Evolutionary conservation across 2,329 filamentous ascomycete genomes (phyloP).

Genomic region (Ophiostoma piceae): DNA sequence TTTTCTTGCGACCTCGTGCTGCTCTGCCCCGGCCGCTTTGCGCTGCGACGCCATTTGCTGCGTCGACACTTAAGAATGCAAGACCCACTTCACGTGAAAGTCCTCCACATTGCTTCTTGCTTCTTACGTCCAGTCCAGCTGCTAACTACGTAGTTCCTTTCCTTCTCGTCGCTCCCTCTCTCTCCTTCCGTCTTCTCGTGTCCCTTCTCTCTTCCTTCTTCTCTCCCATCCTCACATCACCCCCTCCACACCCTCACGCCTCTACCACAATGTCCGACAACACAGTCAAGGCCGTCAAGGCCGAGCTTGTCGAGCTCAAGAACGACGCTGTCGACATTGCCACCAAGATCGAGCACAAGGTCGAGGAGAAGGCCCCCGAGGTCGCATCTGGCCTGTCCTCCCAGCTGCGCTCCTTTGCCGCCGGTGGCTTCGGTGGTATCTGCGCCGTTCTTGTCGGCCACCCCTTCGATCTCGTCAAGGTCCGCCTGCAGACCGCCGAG

Average conservation of each 20-base stretch:
- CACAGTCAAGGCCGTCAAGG: slow-evolving; percentile 35
- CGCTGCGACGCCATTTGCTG: slow-evolving; percentile 5
- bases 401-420: slow-evolving; percentile 72
- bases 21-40: background rate
- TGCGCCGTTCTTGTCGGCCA: slow-evolving; percentile 93
- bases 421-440: slow-evolving; percentile 87
- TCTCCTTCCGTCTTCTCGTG: background rate
- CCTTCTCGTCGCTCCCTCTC: background rate
- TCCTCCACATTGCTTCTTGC: background rate
- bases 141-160: background rate
- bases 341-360: slow-evolving; percentile 18
- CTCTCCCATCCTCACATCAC: background rate
- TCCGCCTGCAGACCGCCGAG: slow-evolving; percentile 92
- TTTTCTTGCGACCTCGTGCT: background rate
- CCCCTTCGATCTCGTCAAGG: slow-evolving; percentile 96
- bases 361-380: slow-evolving; percentile 22
- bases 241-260: background rate
- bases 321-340: slow-evolving; percentile 31
- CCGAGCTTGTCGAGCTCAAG: slow-evolving; percentile 44
- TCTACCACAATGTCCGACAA: slow-evolving; percentile 18
- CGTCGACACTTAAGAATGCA: background rate
- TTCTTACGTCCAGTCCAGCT: background rate
- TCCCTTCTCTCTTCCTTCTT: background rate
- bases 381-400: slow-evolving; percentile 36
- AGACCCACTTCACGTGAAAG: slow-evolving; percentile 17